Evolutionary conservation across 1,284 basidiomycete genomes (phyloP).

Genomic region (Cryptococcus jaspeensis): DNA sequence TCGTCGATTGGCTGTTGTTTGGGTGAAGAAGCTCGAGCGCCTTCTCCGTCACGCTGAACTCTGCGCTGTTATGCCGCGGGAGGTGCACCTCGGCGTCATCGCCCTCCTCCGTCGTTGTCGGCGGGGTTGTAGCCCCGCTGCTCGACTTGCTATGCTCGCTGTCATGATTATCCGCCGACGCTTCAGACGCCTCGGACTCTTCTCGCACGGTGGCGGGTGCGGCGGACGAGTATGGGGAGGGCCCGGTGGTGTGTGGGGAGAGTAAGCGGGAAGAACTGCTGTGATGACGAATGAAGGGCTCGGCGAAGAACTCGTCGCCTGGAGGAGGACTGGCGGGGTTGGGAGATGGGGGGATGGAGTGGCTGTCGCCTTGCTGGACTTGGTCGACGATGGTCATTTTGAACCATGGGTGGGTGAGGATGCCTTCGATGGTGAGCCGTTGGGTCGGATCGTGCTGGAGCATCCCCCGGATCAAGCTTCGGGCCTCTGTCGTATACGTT

Average conservation of each 20-base stretch:
- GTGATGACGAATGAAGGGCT: conserved; percentile 24
- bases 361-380: conserved; percentile 28
- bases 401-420: conserved; percentile 91
- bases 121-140: conserved; percentile 34
- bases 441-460: conserved; percentile 75
- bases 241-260: conserved; percentile 5
- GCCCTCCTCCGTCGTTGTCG: conserved; percentile 45
- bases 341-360: conserved; percentile 30
- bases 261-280: conserved; percentile 1
- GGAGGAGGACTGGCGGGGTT: conserved; percentile 27
- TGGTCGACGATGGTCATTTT: conserved; percentile 54
- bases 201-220: conserved; percentile 10
- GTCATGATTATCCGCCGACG: conserved; percentile 33
- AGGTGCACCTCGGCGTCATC: conserved; percentile 17
- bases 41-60: conserved; percentile 39
- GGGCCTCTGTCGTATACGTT: conserved; percentile 62
- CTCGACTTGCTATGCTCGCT: conserved; percentile 32
- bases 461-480: conserved; percentile 73
- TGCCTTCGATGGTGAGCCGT: conserved; percentile 77
- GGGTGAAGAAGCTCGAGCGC: conserved; percentile 42
- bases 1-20: conserved; percentile 53
- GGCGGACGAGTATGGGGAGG: conserved; percentile 16
- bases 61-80: conserved; percentile 33
- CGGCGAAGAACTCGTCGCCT: conserved; percentile 20
- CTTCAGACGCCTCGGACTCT: conserved; percentile 38